Percentiles rank a stretch among this genome's conserved stretches.
Conservation (phyloP, 495 filamentous ascomycete genomes). For the Margaritispora aquatica region DNA sequence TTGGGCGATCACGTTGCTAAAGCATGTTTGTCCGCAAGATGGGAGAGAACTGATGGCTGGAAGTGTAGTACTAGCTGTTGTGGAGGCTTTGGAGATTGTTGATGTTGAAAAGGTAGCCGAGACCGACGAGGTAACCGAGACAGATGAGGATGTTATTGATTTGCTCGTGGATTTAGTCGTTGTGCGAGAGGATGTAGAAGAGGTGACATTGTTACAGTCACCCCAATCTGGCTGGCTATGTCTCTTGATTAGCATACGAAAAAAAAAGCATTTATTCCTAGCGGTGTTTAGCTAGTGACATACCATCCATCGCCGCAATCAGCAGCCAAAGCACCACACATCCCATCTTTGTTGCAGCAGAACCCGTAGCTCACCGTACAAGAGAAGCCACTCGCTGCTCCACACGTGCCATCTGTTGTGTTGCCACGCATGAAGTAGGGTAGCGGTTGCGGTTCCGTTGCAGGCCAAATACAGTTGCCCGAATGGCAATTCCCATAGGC, state of each 20-base stretch:
- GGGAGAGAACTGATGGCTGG: constrained; percentile 1
- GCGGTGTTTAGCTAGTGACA: neutral
- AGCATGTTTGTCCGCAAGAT: constrained; percentile 44
- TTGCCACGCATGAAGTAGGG: constrained; percentile 5
- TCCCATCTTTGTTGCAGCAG: constrained; percentile 3
- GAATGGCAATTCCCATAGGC: constrained; percentile 5
- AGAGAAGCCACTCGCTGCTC: neutral
- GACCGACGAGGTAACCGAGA: neutral
- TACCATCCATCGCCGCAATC: constrained; percentile 15
- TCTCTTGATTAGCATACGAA: too few species aligned
- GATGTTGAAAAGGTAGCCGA: neutral
- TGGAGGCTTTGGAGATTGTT: neutral
- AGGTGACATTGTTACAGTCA: constrained; percentile 3
- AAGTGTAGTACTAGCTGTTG: neutral
- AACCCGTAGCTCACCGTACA: too few species aligned
- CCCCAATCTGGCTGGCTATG: constrained; percentile 3
- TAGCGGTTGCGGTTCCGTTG: neutral
- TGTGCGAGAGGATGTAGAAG: neutral
- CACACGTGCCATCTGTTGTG: constrained; percentile 14
- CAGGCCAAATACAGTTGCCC: constrained; percentile 15
- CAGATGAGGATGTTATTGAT: neutral
- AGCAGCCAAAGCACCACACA: neutral
- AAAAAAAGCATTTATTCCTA: neutral
- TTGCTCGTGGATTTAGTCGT: neutral
- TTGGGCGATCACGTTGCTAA: constrained; percentile 62